Conservation (phyloP, 805 yeast species). For the Kregervanrija pseudodelftensis region DNA sequence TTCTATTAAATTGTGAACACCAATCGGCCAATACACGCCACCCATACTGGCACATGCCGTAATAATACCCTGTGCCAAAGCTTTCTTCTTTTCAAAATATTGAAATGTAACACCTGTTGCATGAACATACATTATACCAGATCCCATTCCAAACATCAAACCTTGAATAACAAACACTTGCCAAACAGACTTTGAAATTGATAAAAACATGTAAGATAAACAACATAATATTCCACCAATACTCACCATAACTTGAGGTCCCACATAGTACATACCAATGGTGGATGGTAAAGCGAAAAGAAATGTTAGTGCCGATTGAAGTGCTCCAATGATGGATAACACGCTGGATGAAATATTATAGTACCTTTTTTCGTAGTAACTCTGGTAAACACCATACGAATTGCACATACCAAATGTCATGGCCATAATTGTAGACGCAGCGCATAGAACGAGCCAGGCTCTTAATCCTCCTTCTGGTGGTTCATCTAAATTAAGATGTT, state of each 20-base stretch:
- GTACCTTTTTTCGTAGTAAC: slow-evolving; percentile 37
- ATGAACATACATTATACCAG: slow-evolving; percentile 52
- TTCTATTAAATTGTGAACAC: slow-evolving; percentile 36
- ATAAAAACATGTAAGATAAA: slow-evolving; percentile 47
- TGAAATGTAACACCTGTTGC: slow-evolving; percentile 54
- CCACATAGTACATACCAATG: slow-evolving; percentile 31
- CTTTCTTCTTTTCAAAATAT: slow-evolving; percentile 58
- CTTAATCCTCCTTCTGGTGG: slow-evolving; percentile 40
- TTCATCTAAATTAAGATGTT: neutral
- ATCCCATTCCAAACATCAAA: slow-evolving; percentile 48
- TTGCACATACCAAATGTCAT: slow-evolving; percentile 55
- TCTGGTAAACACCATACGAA: slow-evolving; percentile 51
- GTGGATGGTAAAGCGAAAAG: slow-evolving; percentile 44
- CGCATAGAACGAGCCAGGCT: slow-evolving; percentile 48
- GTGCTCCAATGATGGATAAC: slow-evolving; percentile 46
- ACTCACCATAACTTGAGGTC: slow-evolving; percentile 34
- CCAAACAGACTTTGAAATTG: slow-evolving; percentile 52
- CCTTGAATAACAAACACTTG: slow-evolving; percentile 67
- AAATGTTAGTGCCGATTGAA: slow-evolving; percentile 41
- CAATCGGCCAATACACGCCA: slow-evolving; percentile 43
- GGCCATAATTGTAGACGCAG: slow-evolving; percentile 37
- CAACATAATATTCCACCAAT: slow-evolving; percentile 39
- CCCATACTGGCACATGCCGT: slow-evolving; percentile 45
- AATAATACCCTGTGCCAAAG: slow-evolving; percentile 39
- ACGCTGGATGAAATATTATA: slow-evolving; percentile 38